Evolutionary conservation across 805 yeast genomes (phyloP).

Genomic region (Diddensiella transvaalensis): DNA sequence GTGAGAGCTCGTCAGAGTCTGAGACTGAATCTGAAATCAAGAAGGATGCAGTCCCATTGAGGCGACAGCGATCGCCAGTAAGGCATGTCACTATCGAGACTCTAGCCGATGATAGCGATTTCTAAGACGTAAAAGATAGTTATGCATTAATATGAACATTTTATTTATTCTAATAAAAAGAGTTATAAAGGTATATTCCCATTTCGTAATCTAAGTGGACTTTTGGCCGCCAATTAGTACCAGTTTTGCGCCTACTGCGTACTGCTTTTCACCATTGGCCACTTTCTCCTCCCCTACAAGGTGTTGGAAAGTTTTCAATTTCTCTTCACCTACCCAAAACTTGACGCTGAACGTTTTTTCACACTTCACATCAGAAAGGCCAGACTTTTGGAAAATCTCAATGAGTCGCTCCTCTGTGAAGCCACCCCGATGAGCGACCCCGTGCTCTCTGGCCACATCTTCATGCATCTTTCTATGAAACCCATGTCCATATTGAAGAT

Average conservation of each 20-base stretch:
- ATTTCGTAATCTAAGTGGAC: neutral
- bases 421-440: slow-evolving; percentile 17
- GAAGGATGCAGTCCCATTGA: neutral
- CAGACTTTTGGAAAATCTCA: slow-evolving; percentile 9
- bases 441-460: slow-evolving; percentile 13
- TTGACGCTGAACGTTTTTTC: slow-evolving; percentile 8
- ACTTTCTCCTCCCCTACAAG: slow-evolving; percentile 8
- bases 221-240: slow-evolving; percentile 15
- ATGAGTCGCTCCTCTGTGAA: slow-evolving; percentile 8
- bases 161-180: neutral
- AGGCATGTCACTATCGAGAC: slow-evolving; percentile 22
- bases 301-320: neutral
- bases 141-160: neutral
- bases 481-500: slow-evolving; percentile 10
- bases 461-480: slow-evolving; percentile 11
- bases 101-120: slow-evolving; percentile 23
- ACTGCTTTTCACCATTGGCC: slow-evolving; percentile 8
- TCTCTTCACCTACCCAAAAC: slow-evolving; percentile 15
- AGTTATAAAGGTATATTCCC: neutral
- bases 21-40: slow-evolving; percentile 9
- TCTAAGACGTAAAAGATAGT: slow-evolving; percentile 9
- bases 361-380: slow-evolving; percentile 8
- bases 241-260: slow-evolving; percentile 6
- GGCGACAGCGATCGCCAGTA: neutral
- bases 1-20: slow-evolving; percentile 2